Base-by-base conservation (phyloP, 352 stramenopile species). In the Plasmopara halstedii region DNA sequence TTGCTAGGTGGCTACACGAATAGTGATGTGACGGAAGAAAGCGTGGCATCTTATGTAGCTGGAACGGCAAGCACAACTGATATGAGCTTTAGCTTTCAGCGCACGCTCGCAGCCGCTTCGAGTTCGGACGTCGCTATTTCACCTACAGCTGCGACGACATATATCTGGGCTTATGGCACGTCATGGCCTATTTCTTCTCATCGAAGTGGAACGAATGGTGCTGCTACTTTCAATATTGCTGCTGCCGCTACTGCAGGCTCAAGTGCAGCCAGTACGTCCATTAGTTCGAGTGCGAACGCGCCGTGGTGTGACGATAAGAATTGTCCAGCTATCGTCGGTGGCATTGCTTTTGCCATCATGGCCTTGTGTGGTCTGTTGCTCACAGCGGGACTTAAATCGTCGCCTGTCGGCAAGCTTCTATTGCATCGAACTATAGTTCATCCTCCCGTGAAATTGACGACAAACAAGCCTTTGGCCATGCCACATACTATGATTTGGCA, bases 1-100 rank as follows among this genome's bases (percentile, higher is more conserved):
- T 20, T 67, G 19, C 58, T 89, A 27, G 60, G 57, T 11, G 70
- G 58, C 48, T 81, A 88, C 54, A 50, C 53, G 20, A 70, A 31
- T 44, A 73, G 58, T 38, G 61, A 49, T 15, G 64, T 88, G 42
- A 67, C 44, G 14, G 53, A 58, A 19, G 64, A 79, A 40, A 65
- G 46, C 18, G 58, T 75, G 41, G 61, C 62, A 20, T 56, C 70
- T 32, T 82, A 76, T 42, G 50, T 67, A 0, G 46, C 71, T 14
- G 61, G 61, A 37, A 38, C 64, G 29, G 42, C 64, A 31, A 70
- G 62, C 39, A 63, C 61, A 1, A 45, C 58, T 18, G 58, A 49
- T 26, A 77, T 85, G 57, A 73, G 61, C 45, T 92, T 87, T 56
- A 83, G 63, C 50, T 88, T 76, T 57, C 73, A 88, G 57, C 74